Percentiles rank a stretch among this genome's conserved stretches.
These are phyloP conservation scores for Rhynchosporium secalis DNA, from an alignment of 2,329 filamentous ascomycete species.

Conservation along the genomic window DNA sequence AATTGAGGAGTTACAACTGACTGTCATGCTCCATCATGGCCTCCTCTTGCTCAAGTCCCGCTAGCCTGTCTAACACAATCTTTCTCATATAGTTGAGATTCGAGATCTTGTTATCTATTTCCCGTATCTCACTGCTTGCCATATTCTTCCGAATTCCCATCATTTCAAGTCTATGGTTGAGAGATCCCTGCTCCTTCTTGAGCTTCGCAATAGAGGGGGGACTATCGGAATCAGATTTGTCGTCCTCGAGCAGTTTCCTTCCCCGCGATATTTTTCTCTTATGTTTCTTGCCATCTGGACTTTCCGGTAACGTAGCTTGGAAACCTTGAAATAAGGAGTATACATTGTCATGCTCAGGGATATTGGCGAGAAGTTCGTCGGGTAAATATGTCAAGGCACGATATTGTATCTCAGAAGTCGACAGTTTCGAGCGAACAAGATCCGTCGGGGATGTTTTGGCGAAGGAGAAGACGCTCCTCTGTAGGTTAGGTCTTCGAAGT, in stretches of 20 bases:
- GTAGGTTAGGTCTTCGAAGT: conserved; percentile 77
- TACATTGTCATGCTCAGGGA: conserved; percentile 79
- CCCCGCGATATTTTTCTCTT: conserved; percentile 70
- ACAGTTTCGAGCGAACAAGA: conserved; percentile 87
- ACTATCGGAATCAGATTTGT: conserved; percentile 53
- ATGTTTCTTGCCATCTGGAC: conserved; percentile 69
- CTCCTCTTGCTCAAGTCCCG: conserved; percentile 87
- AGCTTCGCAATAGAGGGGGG: conserved; percentile 71
- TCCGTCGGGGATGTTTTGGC: conserved; percentile 91
- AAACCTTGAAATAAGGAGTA: conserved; percentile 98
- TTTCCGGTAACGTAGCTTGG: conserved; percentile 78
- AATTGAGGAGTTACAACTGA: conserved; percentile 46
- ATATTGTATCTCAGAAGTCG: conserved; percentile 88
- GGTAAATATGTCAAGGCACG: conserved; percentile 85
- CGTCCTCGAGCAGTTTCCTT: conserved; percentile 72
- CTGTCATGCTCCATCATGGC: conserved; percentile 84
- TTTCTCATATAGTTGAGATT: conserved; percentile 91
- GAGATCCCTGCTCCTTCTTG: conserved; percentile 74
- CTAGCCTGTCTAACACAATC: conserved; percentile 85
- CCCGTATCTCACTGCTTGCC: conserved; percentile 92
- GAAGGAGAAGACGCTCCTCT: conserved; percentile 89
- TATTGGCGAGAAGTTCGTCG: conserved; percentile 85
- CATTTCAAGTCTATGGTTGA: conserved; percentile 88
- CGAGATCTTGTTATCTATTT: conserved; percentile 95
- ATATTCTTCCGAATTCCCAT: conserved; percentile 93